A percentile compares a stretch with the other conserved stretches of the same genome.
These are phyloP conservation scores for Exobasidium cylindrosporum DNA, from an alignment of 1,284 basidiomycete species.

Conservation along the genomic window DNA sequence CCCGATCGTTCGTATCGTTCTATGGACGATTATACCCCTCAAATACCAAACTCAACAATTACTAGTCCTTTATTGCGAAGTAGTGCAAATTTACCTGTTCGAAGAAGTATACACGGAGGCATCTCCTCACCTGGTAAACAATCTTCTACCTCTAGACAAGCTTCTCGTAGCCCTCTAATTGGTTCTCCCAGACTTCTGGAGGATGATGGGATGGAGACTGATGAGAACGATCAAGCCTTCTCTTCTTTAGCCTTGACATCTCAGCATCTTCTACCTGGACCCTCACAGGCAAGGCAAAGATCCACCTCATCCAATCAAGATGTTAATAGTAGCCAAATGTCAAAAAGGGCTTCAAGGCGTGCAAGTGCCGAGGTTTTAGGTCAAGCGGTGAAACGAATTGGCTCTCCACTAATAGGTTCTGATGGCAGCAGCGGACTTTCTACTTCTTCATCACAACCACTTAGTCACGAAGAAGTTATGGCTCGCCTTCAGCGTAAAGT, in stretches of 20 bases:
- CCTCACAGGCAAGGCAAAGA: not conserved
- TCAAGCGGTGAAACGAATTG: not conserved
- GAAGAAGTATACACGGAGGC: not conserved
- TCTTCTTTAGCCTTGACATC: not conserved
- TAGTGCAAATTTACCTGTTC: not conserved
- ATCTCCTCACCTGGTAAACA: not conserved
- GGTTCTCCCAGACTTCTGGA: not conserved
- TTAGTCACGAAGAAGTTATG: conserved; percentile 10
- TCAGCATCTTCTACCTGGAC: not conserved
- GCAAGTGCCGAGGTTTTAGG: conserved; percentile 7
- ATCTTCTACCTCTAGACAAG: not conserved
- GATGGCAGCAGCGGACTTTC: not conserved
- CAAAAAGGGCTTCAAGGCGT: not conserved
- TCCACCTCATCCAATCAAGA: not conserved
- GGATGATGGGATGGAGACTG: not conserved
- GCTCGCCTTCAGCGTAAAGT: conserved; percentile 11
- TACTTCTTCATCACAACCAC: not conserved
- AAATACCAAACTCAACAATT: not conserved
- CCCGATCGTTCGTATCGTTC: conserved; percentile 10
- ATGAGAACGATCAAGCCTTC: not conserved
- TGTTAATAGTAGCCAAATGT: not conserved
- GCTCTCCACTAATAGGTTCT: not conserved
- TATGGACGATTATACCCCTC: conserved; percentile 12
- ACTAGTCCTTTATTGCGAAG: not conserved
- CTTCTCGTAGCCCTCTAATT: conserved; percentile 1